Evolutionary conservation across 768 basidiomycete genomes (phyloP).

Genomic region (Termitomyces sp.): DNA sequence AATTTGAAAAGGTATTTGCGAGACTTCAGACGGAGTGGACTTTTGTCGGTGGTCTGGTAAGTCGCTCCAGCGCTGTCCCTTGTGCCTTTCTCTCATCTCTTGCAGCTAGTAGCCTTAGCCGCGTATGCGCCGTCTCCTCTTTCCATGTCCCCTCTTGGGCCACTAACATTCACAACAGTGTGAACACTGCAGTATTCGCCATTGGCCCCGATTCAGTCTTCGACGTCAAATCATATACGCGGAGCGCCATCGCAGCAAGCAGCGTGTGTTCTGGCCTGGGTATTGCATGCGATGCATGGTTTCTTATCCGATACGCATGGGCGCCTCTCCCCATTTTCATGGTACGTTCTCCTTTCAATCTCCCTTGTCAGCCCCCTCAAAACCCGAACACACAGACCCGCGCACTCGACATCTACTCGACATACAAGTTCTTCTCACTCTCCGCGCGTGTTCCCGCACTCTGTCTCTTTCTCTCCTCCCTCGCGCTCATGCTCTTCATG

Average conservation of each 20-base stretch:
- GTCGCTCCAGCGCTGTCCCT: conserved; percentile 16
- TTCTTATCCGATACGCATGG: conserved; percentile 57
- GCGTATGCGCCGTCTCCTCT: conserved; percentile 31
- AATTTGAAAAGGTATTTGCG: conserved; percentile 44
- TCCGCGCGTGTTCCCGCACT: conserved; percentile 59
- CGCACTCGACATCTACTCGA: conserved; percentile 50
- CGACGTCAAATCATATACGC: conserved; percentile 38
- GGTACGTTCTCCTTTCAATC: conserved; percentile 22
- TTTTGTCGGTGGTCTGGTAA: conserved; percentile 54
- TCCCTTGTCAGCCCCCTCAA: neutral
- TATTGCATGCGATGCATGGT: conserved; percentile 58
- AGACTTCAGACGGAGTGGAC: conserved; percentile 60
- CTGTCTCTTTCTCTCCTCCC: conserved; percentile 50
- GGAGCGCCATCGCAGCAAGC: conserved; percentile 48
- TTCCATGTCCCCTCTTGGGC: neutral
- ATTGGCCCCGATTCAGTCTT: conserved; percentile 52
- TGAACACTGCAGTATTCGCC: conserved; percentile 58
- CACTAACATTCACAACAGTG: conserved; percentile 17
- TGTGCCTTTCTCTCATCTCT: neutral
- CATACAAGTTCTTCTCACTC: conserved; percentile 66
- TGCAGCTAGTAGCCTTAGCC: conserved; percentile 53
- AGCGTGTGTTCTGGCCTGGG: conserved; percentile 61
- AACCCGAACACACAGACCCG: conserved; percentile 25
- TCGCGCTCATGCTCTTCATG: conserved; percentile 58
- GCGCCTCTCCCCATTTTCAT: conserved; percentile 45